Base-by-base conservation (phyloP, 306 rosid species). In the Acacia crassicarpa region DNA sequence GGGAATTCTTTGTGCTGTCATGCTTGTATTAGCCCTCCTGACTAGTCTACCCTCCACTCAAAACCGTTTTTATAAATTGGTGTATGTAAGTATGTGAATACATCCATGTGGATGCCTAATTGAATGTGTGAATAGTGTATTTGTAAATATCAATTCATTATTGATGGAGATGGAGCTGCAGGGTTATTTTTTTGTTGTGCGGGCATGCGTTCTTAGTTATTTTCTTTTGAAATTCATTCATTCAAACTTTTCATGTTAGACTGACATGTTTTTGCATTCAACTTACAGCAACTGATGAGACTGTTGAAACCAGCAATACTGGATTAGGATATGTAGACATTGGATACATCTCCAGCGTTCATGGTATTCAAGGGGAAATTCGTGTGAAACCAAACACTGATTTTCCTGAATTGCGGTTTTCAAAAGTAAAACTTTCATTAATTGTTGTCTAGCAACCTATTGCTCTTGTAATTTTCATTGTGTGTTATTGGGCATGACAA, bases 341-440 rank as follows among this genome's bases (percentile, higher is more conserved):
- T 82, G 99, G 98, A 45, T 90, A 95, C 40, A 59, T 95, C 75
- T 67, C 91, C 10, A 89, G 90, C 69, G 91, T 89, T 83, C 99
- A 95, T 23, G 98, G 99, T 71, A 84, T 90, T 82, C 84, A 89
- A 49, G 99, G 99, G 72, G 91, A 93, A 84, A 49, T 90, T 79
- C 93, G 98, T 65, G 94, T 93, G 56, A 93, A 88, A 15, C 86
- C 96, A 9, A 81, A 51, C 85, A 93, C 97, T 1, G 99, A 84
- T 85, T 92, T 93, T 83, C 98, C 99, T 83, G 92, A 92, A 84
- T 77, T 95, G 74, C 91, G 97, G 8, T 91, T 95, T 81, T 84
- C 92, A 40, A 75, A 87, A 83, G 99, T 95, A 89, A 56, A 71
- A 72, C 51, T 56, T 63, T 66, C n/a, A 5, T 49, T 51, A 33